Evolutionary conservation across 1,284 basidiomycete species (phyloP), one percentile per base, ranked within the genome.

Genomic region (Amylostereum chailletii): DNA sequence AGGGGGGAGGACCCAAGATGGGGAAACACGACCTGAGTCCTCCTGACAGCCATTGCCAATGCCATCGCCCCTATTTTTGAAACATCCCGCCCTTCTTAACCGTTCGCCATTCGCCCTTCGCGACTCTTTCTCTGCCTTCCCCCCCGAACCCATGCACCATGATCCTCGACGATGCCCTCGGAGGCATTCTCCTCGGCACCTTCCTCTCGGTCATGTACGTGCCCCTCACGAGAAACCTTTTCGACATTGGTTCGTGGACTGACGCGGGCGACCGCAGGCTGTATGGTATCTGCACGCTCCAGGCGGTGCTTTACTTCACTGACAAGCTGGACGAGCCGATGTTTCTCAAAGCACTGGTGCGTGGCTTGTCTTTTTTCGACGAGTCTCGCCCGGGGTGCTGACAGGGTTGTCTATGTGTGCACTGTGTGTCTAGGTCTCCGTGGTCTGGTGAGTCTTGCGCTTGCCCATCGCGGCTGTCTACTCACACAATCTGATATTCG

Each of bases 141-240:
- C 29, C 34, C 10, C 11, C 26, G 34, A n/a, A 11, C 26, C 36
- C 40, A 48, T 48, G 47, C 39, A 11, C 32, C 7, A 32, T 34
- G 47, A n/a, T 5, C 5, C 29, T 48, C n/a, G 39, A 41, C 36
- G 37, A 11, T 29, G 30, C 40, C 10, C 31, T 48, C 5, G 47
- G 31, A 7, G 40, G 27, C 30, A 26, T 42, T n/a, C 47, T 48
- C 39, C 6, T 42, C 11, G 47, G 47, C 19, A 42, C 38, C 32
- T 29, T 48, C 19, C 8, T 48, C 39, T 26, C 47, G 31, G 27
- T 48, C 32, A 48, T 42, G 47, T 48, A 31, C 46, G 47, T n/a
- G 34, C 36, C 29, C n/a, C 8, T 37, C 36, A 8, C n/a, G 36
- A 7, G 7, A 7, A 37, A 37, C 8, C n/a, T 37, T 8, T 8